A percentile compares a stretch with the other conserved stretches of the same genome.
phyloP scores from a whole-genome alignment of 352 stramenopile genomes.

The Globisporangium yorkense region DNA sequence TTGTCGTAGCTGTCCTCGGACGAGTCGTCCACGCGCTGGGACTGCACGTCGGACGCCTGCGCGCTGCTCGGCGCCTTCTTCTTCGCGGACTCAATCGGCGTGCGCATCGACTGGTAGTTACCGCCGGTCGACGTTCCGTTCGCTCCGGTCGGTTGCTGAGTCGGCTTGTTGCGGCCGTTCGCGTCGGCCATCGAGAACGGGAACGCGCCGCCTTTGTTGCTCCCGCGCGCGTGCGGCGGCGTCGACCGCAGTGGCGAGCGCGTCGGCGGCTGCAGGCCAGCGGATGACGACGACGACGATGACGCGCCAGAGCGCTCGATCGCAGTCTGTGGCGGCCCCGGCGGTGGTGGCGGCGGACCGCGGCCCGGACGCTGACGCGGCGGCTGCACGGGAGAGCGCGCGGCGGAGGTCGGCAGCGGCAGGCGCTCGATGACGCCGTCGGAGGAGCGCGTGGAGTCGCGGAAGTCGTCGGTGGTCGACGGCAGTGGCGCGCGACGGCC shows the following conservation, averaged over 20 bases:
- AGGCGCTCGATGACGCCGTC: slow-evolving; percentile 18
- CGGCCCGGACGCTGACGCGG: not conserved
- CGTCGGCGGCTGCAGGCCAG: not conserved
- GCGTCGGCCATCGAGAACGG: slow-evolving; percentile 13
- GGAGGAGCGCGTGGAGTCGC: slow-evolving; percentile 12
- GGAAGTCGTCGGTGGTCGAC: not conserved
- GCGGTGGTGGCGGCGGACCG: slow-evolving; percentile 9
- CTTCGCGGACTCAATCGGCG: slow-evolving; percentile 35
- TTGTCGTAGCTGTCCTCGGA: slow-evolving; percentile 76
- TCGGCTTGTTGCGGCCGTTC: not conserved
- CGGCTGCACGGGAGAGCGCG: slow-evolving; percentile 2
- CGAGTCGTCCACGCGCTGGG: slow-evolving; percentile 50
- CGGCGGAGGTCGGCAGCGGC: slow-evolving; percentile 3
- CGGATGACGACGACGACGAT: slow-evolving; percentile 3
- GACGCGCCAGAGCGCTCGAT: slow-evolving; percentile 2
- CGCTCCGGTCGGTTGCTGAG: not conserved
- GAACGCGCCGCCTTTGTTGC: slow-evolving; percentile 4
- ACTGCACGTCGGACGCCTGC: slow-evolving; percentile 9
- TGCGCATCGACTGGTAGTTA: slow-evolving; percentile 49
- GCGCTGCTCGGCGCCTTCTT: slow-evolving; percentile 16
- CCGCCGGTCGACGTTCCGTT: not conserved
- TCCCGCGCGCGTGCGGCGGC: not conserved
- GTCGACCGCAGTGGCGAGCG: slow-evolving; percentile 3
- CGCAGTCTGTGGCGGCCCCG: not conserved
- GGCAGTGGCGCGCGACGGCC: not conserved